Conservation (phyloP, 2,329 filamentous ascomycete genomes). For the Phaeoacremonium minimum region DNA sequence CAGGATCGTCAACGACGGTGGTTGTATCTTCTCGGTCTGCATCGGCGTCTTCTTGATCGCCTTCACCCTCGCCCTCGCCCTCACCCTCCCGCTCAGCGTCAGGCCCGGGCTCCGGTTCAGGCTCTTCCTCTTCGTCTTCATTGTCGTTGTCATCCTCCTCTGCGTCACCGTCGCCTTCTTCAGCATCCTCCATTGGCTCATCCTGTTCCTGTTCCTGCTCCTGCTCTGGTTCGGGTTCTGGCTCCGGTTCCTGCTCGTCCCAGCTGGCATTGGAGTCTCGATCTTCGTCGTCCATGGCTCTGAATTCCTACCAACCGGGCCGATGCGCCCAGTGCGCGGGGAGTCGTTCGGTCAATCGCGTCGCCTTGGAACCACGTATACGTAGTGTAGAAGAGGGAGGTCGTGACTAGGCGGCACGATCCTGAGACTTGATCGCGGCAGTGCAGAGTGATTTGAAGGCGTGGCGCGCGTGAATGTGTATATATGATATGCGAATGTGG, state of each 20-base stretch:
- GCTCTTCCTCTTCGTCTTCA: slow-evolving; percentile 33
- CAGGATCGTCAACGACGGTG: slow-evolving; percentile 7
- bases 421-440: too few relatives aligned
- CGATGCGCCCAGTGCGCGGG: too few relatives aligned
- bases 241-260: slow-evolving; percentile 40
- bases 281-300: too few relatives aligned
- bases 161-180: slow-evolving; percentile 28
- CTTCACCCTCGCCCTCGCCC: slow-evolving; percentile 23
- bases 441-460: too few relatives aligned
- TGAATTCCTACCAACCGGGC: too few relatives aligned
- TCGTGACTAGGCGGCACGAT: too few relatives aligned
- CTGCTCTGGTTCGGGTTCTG: too few relatives aligned
- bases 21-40: slow-evolving; percentile 18
- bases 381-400: too few relatives aligned
- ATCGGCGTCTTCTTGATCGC: slow-evolving; percentile 20
- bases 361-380: too few relatives aligned
- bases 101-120: slow-evolving; percentile 28
- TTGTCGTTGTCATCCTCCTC: slow-evolving; percentile 29
- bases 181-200: slow-evolving; percentile 24
- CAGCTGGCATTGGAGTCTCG: slow-evolving; percentile 36
- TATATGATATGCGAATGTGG: too few relatives aligned
- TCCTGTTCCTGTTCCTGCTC: slow-evolving; percentile 30
- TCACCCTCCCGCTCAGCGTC: slow-evolving; percentile 39
- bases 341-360: too few relatives aligned
- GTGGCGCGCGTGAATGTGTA: too few relatives aligned